Base-by-base conservation (phyloP, 176 grass and related monocot genomes). In the Zizania latifolia region DNA sequence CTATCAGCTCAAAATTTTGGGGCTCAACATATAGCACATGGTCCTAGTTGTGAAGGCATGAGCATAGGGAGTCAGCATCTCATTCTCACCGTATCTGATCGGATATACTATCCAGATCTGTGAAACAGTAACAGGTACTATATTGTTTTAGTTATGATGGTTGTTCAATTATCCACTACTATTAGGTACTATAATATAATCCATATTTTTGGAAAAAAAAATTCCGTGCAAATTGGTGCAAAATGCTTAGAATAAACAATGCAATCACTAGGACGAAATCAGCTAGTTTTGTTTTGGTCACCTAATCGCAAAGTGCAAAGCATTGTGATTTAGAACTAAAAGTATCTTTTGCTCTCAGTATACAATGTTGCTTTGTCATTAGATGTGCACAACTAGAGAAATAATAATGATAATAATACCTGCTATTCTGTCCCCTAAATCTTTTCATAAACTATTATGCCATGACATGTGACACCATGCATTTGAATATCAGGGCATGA, bases 371-470 rank as follows among this genome's bases (percentile, higher is more conserved):
- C 9, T 65, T 66, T 41, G 12, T 37, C 62, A 23, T 65, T 66
- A 66, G 35, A 41, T 66, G 15, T 16, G 34, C 38, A 39, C 21
- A 66, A 22, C 37, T 41, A 14, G 34, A 14, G 35, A 40, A 27
- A 14, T 4, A 27, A 66, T 41, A 66, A 6, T 66, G n/a, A n/a
- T n/a, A n/a, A 16, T 38, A 38, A 9, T 21, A 2, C 63, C 1
- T 40, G 1, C 63, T 24, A 39, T 38, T 12, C 2, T 24, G n/a
- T 65, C 13, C 62, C 5, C 16, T 15, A 40, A 40, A 3, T 39
- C n/a, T 81, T 37, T 12, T 63, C 45, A 63, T 43, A 74, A 67
- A 82, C 62, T 46, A 83, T 53, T 36, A 45, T 2, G 28, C 36
- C n/a, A 58, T 2, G 28, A 68, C 71, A 45, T 68, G 21, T 46